Conservation (phyloP, 768 basidiomycete species). For the Agaricus bisporus region DNA sequence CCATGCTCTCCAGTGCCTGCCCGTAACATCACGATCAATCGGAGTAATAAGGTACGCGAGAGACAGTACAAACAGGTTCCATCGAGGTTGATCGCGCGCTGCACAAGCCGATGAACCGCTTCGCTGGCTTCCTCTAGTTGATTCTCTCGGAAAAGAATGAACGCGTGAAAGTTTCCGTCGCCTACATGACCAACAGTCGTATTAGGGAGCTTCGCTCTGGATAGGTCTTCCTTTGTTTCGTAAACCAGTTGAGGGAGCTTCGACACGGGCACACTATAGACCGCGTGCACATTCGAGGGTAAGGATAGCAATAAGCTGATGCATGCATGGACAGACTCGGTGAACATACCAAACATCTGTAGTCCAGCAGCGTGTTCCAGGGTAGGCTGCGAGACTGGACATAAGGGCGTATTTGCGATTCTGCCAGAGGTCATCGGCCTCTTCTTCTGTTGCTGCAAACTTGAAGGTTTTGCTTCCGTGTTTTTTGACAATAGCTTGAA, state of each 20-base stretch:
- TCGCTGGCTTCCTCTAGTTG: slow-evolving; percentile 49
- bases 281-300: background rate
- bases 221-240: slow-evolving; percentile 77
- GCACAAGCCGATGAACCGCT: slow-evolving; percentile 65
- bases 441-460: slow-evolving; percentile 68
- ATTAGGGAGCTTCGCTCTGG: slow-evolving; percentile 45
- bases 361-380: slow-evolving; percentile 69
- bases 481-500: slow-evolving; percentile 56
- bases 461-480: slow-evolving; percentile 66
- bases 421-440: slow-evolving; percentile 76
- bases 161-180: slow-evolving; percentile 55
- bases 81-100: slow-evolving; percentile 66
- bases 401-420: slow-evolving; percentile 81
- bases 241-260: slow-evolving; percentile 62
- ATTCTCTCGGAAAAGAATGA: slow-evolving; percentile 51
- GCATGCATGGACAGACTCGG: background rate
- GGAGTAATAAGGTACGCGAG: background rate
- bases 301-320: background rate
- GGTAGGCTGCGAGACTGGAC: slow-evolving; percentile 58
- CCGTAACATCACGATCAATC: background rate
- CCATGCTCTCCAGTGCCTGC: slow-evolving; percentile 84
- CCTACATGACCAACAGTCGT: slow-evolving; percentile 82
- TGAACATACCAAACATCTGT: slow-evolving; percentile 80
- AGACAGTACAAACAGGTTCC: slow-evolving; percentile 57
- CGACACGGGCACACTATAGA: slow-evolving; percentile 59